These are phyloP conservation scores for Triticum timopheevii DNA, from an alignment of 176 grass and related monocot species.

Conservation along the genomic window DNA sequence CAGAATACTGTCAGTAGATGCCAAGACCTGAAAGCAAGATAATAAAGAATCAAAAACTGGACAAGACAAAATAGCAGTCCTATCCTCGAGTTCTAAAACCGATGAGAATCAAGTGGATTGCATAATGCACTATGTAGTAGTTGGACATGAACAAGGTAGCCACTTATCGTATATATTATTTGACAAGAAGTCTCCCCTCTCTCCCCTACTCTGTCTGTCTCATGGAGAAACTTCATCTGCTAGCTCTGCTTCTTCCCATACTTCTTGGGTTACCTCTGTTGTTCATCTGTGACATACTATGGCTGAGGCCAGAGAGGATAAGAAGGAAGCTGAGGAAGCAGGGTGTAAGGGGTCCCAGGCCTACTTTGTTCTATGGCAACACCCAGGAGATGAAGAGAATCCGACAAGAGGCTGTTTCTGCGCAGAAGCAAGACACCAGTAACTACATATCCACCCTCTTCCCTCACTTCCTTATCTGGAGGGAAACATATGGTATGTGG, in stretches of 20 bases:
- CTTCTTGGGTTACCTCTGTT: conserved; percentile 10
- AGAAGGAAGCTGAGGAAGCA: background rate
- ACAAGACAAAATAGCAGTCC: background rate
- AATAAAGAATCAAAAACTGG: background rate
- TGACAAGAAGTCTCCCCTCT: background rate
- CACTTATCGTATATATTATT: background rate
- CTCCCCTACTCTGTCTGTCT: background rate
- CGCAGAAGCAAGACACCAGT: conserved; percentile 14
- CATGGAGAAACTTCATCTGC: conserved; percentile 11
- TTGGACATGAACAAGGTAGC: background rate
- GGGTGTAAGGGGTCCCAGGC: background rate
- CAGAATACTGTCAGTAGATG: background rate
- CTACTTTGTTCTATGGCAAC: conserved; percentile 17
- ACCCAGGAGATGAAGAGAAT: conserved; percentile 16
- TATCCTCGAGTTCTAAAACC: background rate
- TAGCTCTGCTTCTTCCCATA: background rate
- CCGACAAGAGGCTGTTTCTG: background rate
- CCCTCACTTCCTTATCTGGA: conserved; percentile 11
- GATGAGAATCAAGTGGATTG: background rate
- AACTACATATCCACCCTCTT: conserved; percentile 14
- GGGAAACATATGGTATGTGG: conserved; percentile 11
- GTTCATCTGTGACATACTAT: background rate
- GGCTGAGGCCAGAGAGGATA: background rate
- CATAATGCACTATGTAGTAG: background rate
- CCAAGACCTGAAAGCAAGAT: background rate